phyloP scores from a whole-genome alignment of 495 filamentous ascomycete genomes.

The Aspergillus ellipticus region DNA sequence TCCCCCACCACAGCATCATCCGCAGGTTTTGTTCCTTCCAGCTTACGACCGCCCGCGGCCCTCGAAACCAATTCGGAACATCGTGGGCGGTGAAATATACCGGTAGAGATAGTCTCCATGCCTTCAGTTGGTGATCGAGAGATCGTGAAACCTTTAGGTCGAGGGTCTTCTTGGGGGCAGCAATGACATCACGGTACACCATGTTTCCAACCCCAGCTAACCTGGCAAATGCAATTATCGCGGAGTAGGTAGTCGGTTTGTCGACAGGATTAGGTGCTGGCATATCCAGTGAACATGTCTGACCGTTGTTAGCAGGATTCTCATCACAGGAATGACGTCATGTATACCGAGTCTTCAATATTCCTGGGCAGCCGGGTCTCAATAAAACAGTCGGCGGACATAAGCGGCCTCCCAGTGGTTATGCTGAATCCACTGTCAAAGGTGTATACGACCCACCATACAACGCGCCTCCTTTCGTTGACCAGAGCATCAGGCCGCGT shows the following conservation, averaged over 20 bases:
- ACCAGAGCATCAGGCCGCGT: conserved; percentile 6
- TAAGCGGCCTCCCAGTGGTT: conserved; percentile 22
- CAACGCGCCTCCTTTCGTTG: conserved; percentile 15
- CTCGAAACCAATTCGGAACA: conserved; percentile 20
- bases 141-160: conserved; percentile 14
- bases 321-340: background rate
- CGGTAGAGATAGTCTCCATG: conserved; percentile 20
- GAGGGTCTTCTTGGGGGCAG: conserved; percentile 3
- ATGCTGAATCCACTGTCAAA: conserved; percentile 29
- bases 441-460: conserved; percentile 26
- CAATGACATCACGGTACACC: conserved; percentile 15
- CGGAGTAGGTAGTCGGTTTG: conserved; percentile 20
- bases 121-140: conserved; percentile 16
- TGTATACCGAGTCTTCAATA: conserved; percentile 22
- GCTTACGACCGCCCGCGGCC: conserved; percentile 16
- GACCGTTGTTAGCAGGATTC: background rate
- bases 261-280: conserved; percentile 7
- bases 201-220: conserved; percentile 18
- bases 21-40: conserved; percentile 29
- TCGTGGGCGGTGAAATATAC: conserved; percentile 17
- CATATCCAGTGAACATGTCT: conserved; percentile 12
- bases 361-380: conserved; percentile 23
- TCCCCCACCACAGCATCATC: conserved; percentile 26
- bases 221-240: conserved; percentile 20
- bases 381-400: conserved; percentile 20